Evolutionary conservation across 2,329 filamentous ascomycete genomes (phyloP).

Genomic region (Trichoderma atrobrunneum): DNA sequence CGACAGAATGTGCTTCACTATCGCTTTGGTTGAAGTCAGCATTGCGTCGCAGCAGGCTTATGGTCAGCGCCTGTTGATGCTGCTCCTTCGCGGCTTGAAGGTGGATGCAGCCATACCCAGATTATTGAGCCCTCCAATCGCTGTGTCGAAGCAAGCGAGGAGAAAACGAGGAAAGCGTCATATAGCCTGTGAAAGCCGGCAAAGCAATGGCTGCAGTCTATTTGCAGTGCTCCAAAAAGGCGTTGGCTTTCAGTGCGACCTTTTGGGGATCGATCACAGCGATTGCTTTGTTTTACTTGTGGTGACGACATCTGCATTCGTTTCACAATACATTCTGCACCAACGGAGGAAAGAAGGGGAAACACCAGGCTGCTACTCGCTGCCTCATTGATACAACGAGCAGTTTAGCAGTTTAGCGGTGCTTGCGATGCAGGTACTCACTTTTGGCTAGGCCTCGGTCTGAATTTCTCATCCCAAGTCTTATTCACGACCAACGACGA

Average conservation of each 20-base stretch:
- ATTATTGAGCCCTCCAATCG: not conserved
- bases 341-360: not conserved
- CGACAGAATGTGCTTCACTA: not conserved
- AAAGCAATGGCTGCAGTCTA: not conserved
- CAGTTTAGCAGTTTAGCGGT: not conserved
- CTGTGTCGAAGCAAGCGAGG: not conserved
- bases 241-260: not conserved
- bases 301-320: not conserved
- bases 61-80: not conserved
- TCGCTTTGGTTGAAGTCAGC: not conserved
- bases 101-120: not conserved
- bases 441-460: conserved; percentile 1
- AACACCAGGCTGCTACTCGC: not conserved
- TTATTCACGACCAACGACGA: not conserved
- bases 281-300: not conserved
- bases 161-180: not conserved
- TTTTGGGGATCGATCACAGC: not conserved
- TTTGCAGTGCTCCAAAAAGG: not conserved
- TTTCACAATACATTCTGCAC: not conserved
- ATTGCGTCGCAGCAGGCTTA: not conserved
- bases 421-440: not conserved
- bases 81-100: not conserved
- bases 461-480: not conserved
- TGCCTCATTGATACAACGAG: not conserved
- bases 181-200: not conserved